Evolutionary conservation across 768 basidiomycete species (phyloP), one percentile per base, ranked within the genome.

Genomic region (Hygrophorus russula): DNA sequence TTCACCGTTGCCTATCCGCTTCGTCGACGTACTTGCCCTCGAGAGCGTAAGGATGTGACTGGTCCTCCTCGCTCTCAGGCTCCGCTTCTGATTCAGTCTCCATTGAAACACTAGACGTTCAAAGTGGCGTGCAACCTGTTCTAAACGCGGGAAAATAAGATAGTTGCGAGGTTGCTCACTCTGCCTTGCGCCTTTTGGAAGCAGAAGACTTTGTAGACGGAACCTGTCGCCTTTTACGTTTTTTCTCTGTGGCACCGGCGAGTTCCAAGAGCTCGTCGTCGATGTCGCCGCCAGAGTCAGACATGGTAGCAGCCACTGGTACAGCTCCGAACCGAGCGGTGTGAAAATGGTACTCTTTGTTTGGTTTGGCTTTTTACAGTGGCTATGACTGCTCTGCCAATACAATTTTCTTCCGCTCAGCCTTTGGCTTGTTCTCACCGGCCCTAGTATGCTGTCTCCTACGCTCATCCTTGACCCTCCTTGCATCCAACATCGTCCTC

Each of bases 21-120:
- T 90, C 89, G 55, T 96, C 81, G 46, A 73, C 74, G 56, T 87
- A 98, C 60, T 89, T 88, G 39, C 89, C 91, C 53, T 98, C 94
- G 10, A 96, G 65, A 0, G 91, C 93, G 57, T 89, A 98, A 3
- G 80, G 80, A 51, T 88, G 82, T 11, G 47, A 44, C 13, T 41
- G 18, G 20, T 40, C 38, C 29, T 41, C 40, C 27, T 41, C 40
- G 45, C 44, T 45, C 29, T 45, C 45, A 19, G 45, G 42, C 13
- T 15, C 34, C n/a, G 73, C 77, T 13, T 80, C 78, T 28, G 74
- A 73, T 27, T 72, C 67, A 28, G 59, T 62, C 40, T 63, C 61
- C 53, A 59, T 49, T 11, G 64, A 64, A 47, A 60, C 34, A 29
- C 42, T 44, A 15, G 41, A 32, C 34, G 17, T n/a, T 2, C 34